Conservation (phyloP, 1,284 basidiomycete genomes). For the Fomitiporia mediterranea region DNA sequence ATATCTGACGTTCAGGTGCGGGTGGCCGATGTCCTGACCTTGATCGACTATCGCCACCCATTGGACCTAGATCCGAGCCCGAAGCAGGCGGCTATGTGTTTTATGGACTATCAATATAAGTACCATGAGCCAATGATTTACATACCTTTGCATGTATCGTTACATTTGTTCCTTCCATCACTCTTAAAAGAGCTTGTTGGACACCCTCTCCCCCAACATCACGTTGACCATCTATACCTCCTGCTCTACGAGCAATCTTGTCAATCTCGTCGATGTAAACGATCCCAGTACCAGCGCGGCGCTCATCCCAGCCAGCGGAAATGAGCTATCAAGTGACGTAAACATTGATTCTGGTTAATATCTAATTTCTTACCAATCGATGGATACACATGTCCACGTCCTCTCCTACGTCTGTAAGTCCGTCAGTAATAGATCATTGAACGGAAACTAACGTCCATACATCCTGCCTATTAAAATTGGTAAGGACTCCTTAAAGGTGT, state of each 20-base stretch:
- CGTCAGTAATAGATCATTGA: conserved; percentile 1
- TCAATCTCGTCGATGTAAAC: conserved; percentile 97
- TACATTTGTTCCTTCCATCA: conserved; percentile 89
- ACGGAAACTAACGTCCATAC: conserved; percentile 44
- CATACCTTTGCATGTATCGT: conserved; percentile 67
- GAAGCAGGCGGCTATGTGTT: neutral
- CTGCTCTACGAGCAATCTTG: conserved; percentile 77
- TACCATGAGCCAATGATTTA: conserved; percentile 23
- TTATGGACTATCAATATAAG: neutral
- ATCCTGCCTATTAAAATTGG: conserved; percentile 56
- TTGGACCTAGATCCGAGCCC: conserved; percentile 12
- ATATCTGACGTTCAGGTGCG: conserved; percentile 35
- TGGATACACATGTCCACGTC: conserved; percentile 90
- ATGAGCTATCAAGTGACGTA: conserved; percentile 50
- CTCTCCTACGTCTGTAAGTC: conserved; percentile 78
- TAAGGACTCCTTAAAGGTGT: conserved; percentile 12
- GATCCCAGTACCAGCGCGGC: conserved; percentile 83
- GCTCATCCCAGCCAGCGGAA: conserved; percentile 84
- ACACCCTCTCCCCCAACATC: conserved; percentile 97
- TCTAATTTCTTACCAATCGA: conserved; percentile 49
- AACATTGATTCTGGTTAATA: neutral
- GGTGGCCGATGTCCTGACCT: conserved; percentile 36
- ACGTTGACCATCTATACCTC: conserved; percentile 67
- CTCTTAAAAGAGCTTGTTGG: conserved; percentile 86
- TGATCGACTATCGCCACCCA: conserved; percentile 41